phyloP scores from a whole-genome alignment of 495 filamentous ascomycete genomes.

The Neurospora africana region DNA sequence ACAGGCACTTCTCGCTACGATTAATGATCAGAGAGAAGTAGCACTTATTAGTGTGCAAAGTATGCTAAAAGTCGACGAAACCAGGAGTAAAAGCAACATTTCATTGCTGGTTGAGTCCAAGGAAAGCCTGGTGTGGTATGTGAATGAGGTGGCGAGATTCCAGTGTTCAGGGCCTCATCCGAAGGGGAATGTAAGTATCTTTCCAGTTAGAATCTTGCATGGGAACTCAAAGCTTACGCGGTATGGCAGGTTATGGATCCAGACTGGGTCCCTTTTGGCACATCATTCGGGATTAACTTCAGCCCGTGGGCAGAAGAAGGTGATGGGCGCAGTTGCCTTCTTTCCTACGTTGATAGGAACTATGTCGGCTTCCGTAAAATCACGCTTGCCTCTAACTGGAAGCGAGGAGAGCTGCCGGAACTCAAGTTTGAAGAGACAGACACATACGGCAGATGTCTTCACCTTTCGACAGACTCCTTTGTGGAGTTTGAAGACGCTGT shows the following conservation, averaged over 20 bases:
- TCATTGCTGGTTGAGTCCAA: not conserved
- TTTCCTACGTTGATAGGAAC: constrained; percentile 31
- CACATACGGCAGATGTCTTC: constrained; percentile 27
- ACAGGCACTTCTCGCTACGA: constrained; percentile 29
- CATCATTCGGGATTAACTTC: constrained; percentile 35
- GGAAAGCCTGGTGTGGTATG: constrained; percentile 28
- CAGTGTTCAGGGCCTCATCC: constrained; percentile 33
- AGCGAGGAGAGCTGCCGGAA: constrained; percentile 11
- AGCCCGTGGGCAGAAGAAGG: constrained; percentile 30
- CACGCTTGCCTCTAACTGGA: constrained; percentile 17
- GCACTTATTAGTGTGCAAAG: constrained; percentile 33
- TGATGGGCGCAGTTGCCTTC: constrained; percentile 19
- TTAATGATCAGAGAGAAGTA: constrained; percentile 33
- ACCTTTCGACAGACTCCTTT: constrained; percentile 33
- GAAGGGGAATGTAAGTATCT: constrained; percentile 18
- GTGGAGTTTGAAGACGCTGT: constrained; percentile 38
- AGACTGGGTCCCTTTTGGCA: constrained; percentile 29
- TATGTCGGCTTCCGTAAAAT: constrained; percentile 37
- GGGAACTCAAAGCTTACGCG: not conserved
- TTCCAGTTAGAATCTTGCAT: not conserved
- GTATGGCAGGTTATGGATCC: constrained; percentile 21
- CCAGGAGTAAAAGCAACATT: constrained; percentile 1
- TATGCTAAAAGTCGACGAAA: constrained; percentile 5
- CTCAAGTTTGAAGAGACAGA: constrained; percentile 22
- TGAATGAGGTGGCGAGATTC: constrained; percentile 33